phyloP scores from a whole-genome alignment of 2,329 filamentous ascomycete genomes.

The Plectosphaerella plurivora region DNA sequence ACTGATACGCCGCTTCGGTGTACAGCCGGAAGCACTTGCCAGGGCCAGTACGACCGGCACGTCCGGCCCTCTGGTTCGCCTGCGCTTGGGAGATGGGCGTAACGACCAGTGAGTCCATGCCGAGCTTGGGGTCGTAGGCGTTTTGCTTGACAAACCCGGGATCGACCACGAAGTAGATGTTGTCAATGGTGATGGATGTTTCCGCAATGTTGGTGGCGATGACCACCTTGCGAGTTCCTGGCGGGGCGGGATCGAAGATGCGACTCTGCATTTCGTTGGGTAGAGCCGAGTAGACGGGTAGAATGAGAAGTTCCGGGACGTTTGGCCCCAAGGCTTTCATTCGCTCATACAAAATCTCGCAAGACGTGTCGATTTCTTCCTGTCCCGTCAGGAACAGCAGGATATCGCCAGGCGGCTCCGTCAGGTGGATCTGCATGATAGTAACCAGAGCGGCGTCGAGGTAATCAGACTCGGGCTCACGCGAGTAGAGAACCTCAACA shows the following conservation, averaged over 20 bases:
- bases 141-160: conserved; percentile 98
- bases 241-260: conserved; percentile 90
- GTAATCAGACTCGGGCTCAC: conserved; percentile 94
- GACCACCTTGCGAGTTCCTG: conserved; percentile 85
- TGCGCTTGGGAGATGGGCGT: conserved; percentile 96
- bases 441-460: conserved; percentile 91
- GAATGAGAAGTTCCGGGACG: conserved; percentile 85
- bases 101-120: conserved; percentile 94
- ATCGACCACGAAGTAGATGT: conserved; percentile 96
- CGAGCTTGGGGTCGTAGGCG: conserved; percentile 92
- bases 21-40: conserved; percentile 96
- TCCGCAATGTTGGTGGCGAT: conserved; percentile 99
- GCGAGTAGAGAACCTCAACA: conserved; percentile 91
- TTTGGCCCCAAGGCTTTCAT: conserved; percentile 93
- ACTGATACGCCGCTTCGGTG: conserved; percentile 91
- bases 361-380: conserved; percentile 94
- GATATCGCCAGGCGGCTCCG: conserved; percentile 88
- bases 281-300: conserved; percentile 93
- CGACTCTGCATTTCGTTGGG: conserved; percentile 90
- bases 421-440: conserved; percentile 96
- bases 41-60: conserved; percentile 89
- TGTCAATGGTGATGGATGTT: conserved; percentile 95
- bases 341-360: conserved; percentile 86
- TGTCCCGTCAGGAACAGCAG: conserved; percentile 95
- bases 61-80: conserved; percentile 87